Evolutionary conservation across 345 rosid genomes (phyloP).

Genomic region (Gossypium sturtianum): DNA sequence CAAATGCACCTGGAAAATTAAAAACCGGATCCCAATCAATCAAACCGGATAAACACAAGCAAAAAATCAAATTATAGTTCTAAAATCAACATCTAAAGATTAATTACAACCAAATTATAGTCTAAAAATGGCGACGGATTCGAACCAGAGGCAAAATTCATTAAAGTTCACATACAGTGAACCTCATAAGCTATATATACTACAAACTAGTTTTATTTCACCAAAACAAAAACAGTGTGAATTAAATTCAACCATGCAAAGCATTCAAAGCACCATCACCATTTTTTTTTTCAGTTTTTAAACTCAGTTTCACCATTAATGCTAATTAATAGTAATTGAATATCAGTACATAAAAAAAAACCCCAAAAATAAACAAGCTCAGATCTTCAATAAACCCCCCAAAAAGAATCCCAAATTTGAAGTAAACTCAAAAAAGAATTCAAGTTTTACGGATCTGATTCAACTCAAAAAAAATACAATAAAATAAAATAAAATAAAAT

Average conservation of each 20-base stretch:
- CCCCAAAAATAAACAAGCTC: neutral
- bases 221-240: neutral
- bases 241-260: constrained; percentile 1
- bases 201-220: neutral
- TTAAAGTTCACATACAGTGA: neutral
- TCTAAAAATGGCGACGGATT: neutral
- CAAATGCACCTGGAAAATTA: neutral
- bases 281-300: neutral
- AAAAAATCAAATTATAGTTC: neutral
- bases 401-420: neutral
- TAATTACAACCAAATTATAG: neutral
- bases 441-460: constrained; percentile 31
- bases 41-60: neutral
- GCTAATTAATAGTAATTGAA: neutral
- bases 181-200: neutral
- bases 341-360: neutral
- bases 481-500: constrained; percentile 22
- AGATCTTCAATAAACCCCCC: constrained; percentile 18
- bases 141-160: neutral
- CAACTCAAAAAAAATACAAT: neutral
- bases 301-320: constrained; percentile 12
- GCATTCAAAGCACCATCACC: neutral
- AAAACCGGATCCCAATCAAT: constrained; percentile 22
- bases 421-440: neutral
- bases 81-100: constrained; percentile 10